Evolutionary conservation across 352 stramenopile genomes (phyloP).

Genomic region (Albugo candida): DNA sequence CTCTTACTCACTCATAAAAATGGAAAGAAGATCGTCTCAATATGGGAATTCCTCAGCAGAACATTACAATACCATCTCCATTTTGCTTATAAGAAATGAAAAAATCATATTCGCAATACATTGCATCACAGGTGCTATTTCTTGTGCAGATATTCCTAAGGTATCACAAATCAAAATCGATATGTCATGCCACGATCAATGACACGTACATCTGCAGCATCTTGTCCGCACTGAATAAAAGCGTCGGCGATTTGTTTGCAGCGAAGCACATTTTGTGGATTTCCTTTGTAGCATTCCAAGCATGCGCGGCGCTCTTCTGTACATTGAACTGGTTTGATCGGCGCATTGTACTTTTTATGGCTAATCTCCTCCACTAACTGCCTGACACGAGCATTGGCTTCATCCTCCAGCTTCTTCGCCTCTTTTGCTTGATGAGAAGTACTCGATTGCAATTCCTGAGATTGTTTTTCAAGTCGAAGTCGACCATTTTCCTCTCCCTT

Average conservation of each 20-base stretch:
- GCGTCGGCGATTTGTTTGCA: slow-evolving; percentile 76
- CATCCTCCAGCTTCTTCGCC: slow-evolving; percentile 48
- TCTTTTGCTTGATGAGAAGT: slow-evolving; percentile 24
- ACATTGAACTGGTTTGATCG: slow-evolving; percentile 67
- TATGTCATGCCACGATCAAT: not conserved
- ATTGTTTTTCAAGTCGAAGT: no score
- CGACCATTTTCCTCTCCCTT: no score
- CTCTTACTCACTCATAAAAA: no score
- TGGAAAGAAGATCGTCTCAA: no score
- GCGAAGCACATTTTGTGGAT: slow-evolving; percentile 52
- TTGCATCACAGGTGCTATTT: not conserved
- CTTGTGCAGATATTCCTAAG: slow-evolving; percentile 8
- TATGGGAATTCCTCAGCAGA: no score
- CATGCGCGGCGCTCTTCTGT: slow-evolving; percentile 51
- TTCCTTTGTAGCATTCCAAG: slow-evolving; percentile 76
- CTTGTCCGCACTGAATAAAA: slow-evolving; percentile 58
- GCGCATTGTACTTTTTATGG: slow-evolving; percentile 69
- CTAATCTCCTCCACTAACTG: slow-evolving; percentile 58
- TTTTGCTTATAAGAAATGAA: no score
- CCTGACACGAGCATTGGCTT: slow-evolving; percentile 44
- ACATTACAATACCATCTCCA: no score
- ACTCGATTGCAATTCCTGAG: no score
- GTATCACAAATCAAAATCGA: not conserved
- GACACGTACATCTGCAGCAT: slow-evolving; percentile 46
- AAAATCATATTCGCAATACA: no score